phyloP scores from a whole-genome alignment of 2,329 filamentous ascomycete species.

The Bertia moriformis region DNA sequence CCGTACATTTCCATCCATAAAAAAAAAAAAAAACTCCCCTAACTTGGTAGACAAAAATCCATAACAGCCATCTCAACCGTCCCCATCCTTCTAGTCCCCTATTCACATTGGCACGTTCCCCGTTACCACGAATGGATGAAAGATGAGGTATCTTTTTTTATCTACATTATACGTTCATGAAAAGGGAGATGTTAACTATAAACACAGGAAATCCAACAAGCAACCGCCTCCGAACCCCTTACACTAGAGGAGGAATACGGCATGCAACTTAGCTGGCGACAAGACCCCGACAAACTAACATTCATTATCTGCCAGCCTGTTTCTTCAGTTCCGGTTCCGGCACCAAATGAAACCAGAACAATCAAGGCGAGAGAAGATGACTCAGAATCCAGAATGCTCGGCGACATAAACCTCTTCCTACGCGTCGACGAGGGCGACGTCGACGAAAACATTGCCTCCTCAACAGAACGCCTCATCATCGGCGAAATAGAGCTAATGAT shows the following conservation, averaged over 20 bases:
- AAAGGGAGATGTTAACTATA: constrained; percentile 7
- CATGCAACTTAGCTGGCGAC: constrained; percentile 46
- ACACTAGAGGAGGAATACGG: constrained; percentile 39
- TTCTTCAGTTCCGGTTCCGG: constrained; percentile 1
- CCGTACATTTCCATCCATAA: not conserved
- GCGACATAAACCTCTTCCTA: constrained; percentile 37
- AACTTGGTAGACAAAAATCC: too few species aligned
- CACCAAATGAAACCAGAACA: not conserved
- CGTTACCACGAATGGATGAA: constrained; percentile 52
- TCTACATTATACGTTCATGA: constrained; percentile 15
- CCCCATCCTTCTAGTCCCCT: constrained; percentile 40
- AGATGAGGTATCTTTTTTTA: constrained; percentile 25
- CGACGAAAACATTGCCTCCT: constrained; percentile 8
- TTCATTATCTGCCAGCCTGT: constrained; percentile 36
- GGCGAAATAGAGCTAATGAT: constrained; percentile 50
- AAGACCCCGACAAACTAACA: constrained; percentile 43
- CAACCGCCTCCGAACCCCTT: constrained; percentile 45
- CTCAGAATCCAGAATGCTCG: constrained; percentile 20
- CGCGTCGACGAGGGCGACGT: constrained; percentile 22
- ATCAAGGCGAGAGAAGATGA: too few species aligned
- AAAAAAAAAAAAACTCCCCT: too few species aligned
- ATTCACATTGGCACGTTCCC: constrained; percentile 39
- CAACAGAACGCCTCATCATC: constrained; percentile 17
- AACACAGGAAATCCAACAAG: constrained; percentile 32
- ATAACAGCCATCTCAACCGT: constrained; percentile 32